These are phyloP conservation scores for Verticillium alfalfae DNA, from an alignment of 2,329 filamentous ascomycete genomes.

Conservation along the genomic window DNA sequence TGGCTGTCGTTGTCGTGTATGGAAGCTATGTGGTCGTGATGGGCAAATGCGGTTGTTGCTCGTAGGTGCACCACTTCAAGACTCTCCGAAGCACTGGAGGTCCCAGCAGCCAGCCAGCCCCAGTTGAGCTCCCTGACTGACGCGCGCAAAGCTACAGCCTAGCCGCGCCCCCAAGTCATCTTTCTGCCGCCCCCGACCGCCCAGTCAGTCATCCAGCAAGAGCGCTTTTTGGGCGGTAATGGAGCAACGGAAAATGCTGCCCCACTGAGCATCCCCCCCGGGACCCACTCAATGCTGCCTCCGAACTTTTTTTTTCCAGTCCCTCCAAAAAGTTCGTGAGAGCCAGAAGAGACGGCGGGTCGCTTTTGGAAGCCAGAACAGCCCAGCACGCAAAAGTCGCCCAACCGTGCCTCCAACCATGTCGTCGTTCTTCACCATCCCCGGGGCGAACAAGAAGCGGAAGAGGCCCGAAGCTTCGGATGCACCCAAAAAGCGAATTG, in stretches of 20 bases:
- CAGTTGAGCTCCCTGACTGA: slow-evolving; percentile 14
- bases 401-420: slow-evolving; percentile 40
- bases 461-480: slow-evolving; percentile 61
- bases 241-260: slow-evolving; percentile 9
- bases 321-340: slow-evolving; percentile 4
- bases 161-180: slow-evolving; percentile 9
- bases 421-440: slow-evolving; percentile 95
- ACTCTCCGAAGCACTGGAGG: slow-evolving; percentile 1
- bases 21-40: not conserved
- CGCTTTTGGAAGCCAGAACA: slow-evolving; percentile 12
- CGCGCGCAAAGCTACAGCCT: slow-evolving; percentile 39
- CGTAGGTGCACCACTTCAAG: not conserved
- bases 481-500: slow-evolving; percentile 54
- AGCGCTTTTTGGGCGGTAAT: not conserved
- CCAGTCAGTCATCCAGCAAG: not conserved
- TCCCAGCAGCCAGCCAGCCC: slow-evolving; percentile 6
- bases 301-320: slow-evolving; percentile 25
- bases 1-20: slow-evolving; percentile 11
- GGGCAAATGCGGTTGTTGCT: not conserved
- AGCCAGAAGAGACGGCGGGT: slow-evolving; percentile 16
- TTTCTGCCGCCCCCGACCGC: slow-evolving; percentile 29
- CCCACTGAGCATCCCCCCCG: slow-evolving; percentile 22
- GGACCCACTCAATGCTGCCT: not conserved
- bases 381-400: slow-evolving; percentile 8
- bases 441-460: slow-evolving; percentile 82